Base-by-base conservation (phyloP, 1,284 basidiomycete genomes). In the Rhodofomes roseus region DNA sequence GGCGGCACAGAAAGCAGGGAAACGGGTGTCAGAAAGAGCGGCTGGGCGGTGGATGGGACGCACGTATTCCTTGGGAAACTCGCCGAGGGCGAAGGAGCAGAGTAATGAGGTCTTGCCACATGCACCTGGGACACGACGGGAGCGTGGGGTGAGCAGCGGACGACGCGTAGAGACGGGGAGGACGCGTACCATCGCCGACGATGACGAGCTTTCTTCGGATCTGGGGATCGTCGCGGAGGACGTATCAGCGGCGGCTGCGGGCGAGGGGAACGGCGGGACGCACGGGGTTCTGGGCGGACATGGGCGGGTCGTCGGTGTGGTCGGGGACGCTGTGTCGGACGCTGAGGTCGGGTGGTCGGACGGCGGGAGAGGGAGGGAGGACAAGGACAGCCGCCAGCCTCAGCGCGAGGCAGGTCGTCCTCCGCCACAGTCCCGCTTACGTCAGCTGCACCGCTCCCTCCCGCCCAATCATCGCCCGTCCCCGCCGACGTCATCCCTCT, bases 11-110 rank as follows among this genome's bases (percentile, higher is more conserved):
- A 3, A 46, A n/a, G 41, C 5, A 2, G 8, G 8, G 8, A 37
- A 20, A 39, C 8, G 25, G 31, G 29, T 37, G 34, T 36, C 8
- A 54, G 40, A 48, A 29, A 43, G 65, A 63, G 39, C 41, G 55
- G 43, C 4, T 11, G 22, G 14, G 46, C 16, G 44, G 40, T 29
- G 40, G 56, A 54, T n/a, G n/a, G n/a, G 55, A 83, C 89, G 69
- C 73, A 93, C 95, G 73, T 98, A 97, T 87, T 94, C 92, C 76
- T 95, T 94, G 48, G 96, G 96, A 70, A 99, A 98, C 77, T 98
- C 93, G 62, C 96, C 96, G 41, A 98, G 85, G 5, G 95, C 94
- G 75, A 98, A 98, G 23, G 93, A 92, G 70, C 89, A 92, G 41
- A 95, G 76, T 53, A 95, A 77, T 46, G 89, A 92, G 25, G 92